Evolutionary conservation across 768 basidiomycete species (phyloP), one percentile per base, ranked within the genome.

Genomic region (Leccinum barrowsii): DNA sequence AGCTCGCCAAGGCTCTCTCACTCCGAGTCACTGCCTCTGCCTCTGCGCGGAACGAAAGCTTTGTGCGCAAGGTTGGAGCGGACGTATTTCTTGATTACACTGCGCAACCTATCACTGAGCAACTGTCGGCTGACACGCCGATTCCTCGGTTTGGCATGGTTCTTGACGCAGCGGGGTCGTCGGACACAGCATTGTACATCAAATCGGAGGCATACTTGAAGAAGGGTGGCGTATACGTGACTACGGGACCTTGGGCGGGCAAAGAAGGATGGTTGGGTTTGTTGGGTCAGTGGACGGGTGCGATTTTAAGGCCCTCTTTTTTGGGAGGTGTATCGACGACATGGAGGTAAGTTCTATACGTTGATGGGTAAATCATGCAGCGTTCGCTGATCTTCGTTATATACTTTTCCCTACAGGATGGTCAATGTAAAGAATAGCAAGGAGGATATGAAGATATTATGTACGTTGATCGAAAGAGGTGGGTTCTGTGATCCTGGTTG

Each of bases 81-180:
- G 90, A 90, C 54, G 79, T 80, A 77, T 83, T 89, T 63, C 76
- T 87, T 19, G 86, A 89, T 67, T 89, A 90, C 59, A 84, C 81
- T 1, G 75, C 77, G 35, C 68, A 65, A 8, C 81, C 84, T 3
- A 64, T 89, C 3, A 74, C 76, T 48, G 67, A 79, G 64, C 74
- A 79, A 57, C 75, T 89, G 3, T 54, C 62, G 5, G 61, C 75
- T 4, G 73, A 80, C 52, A 77, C 80, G 0, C 83, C 82, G 2
- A 65, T 76, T 0, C 75, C 79, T 0, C 82, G 79, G 59, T 89
- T 81, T 62, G 75, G 87, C 48, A 74, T 82, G 47, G 74, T 91
- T 32, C 72, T 85, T 42, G 89, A 90, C 59, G 80, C 85, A 1
- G 82, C 77, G 15, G 87, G 82, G 0, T 64, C 77, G 11, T 64